These are phyloP conservation scores for Casuarina equisetifolia DNA, from an alignment of 306 rosid species.

Conservation along the genomic window DNA sequence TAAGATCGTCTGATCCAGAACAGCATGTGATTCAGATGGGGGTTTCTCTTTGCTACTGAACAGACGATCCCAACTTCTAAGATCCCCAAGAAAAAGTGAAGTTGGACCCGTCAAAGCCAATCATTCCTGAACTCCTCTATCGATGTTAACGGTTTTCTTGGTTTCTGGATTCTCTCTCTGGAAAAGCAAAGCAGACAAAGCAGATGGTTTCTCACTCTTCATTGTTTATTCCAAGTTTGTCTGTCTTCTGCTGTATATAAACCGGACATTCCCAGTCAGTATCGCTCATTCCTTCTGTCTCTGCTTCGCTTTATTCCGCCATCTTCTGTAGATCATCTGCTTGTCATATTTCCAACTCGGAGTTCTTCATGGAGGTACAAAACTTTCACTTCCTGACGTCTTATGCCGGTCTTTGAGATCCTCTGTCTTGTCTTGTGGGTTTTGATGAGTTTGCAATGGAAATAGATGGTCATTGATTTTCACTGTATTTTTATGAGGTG, in stretches of 20 bases:
- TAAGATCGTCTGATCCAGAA: slow-evolving; percentile 9
- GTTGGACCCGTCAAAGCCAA: slow-evolving; percentile 82
- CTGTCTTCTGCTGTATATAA: slow-evolving; percentile 5
- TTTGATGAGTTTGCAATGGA: not conserved
- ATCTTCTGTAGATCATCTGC: not conserved
- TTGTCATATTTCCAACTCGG: slow-evolving; percentile 10
- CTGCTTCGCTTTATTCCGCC: slow-evolving; percentile 13
- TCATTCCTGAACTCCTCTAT: slow-evolving; percentile 43
- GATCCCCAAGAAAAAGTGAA: slow-evolving; percentile 27
- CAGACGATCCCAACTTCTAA: slow-evolving; percentile 1
- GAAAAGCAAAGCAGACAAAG: slow-evolving; percentile 24
- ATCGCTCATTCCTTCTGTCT: slow-evolving; percentile 6
- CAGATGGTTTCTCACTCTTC: not conserved
- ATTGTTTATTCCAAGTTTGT: slow-evolving; percentile 9
- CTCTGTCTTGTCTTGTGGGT: not conserved
- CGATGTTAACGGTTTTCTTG: slow-evolving; percentile 17
- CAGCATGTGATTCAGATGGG: not conserved
- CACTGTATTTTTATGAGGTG: not conserved
- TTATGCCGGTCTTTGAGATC: not conserved
- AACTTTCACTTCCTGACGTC: not conserved
- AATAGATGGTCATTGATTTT: not conserved
- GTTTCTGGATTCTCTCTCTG: slow-evolving; percentile 14
- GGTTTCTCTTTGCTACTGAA: not conserved
- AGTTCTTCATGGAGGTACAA: slow-evolving; percentile 30
- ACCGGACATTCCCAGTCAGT: slow-evolving; percentile 16